A percentile compares a stretch with the other conserved stretches of the same genome.
phyloP scores from a whole-genome alignment of 2,329 filamentous ascomycete genomes.

The Sphaerulina populicola region DNA sequence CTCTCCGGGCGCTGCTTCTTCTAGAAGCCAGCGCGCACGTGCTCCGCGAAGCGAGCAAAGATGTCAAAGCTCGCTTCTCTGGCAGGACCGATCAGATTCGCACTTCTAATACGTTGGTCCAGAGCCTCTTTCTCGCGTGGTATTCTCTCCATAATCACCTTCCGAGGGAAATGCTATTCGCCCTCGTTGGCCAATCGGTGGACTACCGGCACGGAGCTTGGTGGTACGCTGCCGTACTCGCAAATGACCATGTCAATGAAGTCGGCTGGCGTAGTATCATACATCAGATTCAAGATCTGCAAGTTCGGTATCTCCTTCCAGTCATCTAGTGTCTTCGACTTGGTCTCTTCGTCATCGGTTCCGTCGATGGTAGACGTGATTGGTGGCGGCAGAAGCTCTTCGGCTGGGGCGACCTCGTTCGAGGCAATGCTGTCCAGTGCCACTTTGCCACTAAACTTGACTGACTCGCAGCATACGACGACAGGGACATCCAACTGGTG shows the following conservation, averaged over 20 bases:
- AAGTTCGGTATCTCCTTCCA: constrained; percentile 54
- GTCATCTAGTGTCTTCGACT: constrained; percentile 36
- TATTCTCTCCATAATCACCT: background rate
- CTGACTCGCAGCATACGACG: constrained; percentile 82
- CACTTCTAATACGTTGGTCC: background rate
- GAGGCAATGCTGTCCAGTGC: constrained; percentile 86
- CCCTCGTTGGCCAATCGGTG: constrained; percentile 44
- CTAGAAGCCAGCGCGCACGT: background rate
- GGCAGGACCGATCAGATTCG: background rate
- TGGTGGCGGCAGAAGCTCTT: constrained; percentile 46
- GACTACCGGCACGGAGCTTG: constrained; percentile 72
- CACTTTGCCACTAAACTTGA: constrained; percentile 89
- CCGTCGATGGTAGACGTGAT: constrained; percentile 19
- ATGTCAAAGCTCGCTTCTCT: background rate
- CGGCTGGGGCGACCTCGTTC: constrained; percentile 79
- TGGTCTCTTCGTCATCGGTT: constrained; percentile 24
- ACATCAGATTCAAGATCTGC: constrained; percentile 67
- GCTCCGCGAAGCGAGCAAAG: background rate
- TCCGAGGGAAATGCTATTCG: constrained; percentile 2
- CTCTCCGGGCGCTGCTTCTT: background rate
- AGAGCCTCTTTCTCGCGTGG: background rate
- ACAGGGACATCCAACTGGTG: constrained; percentile 68
- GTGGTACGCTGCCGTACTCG: constrained; percentile 78
- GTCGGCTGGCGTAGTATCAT: constrained; percentile 82
- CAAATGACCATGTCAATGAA: constrained; percentile 85